Percentiles rank a stretch among this genome's conserved stretches.
Evolutionary conservation across 768 basidiomycete genomes (phyloP).

Genomic region (Mycena epipterygia): DNA sequence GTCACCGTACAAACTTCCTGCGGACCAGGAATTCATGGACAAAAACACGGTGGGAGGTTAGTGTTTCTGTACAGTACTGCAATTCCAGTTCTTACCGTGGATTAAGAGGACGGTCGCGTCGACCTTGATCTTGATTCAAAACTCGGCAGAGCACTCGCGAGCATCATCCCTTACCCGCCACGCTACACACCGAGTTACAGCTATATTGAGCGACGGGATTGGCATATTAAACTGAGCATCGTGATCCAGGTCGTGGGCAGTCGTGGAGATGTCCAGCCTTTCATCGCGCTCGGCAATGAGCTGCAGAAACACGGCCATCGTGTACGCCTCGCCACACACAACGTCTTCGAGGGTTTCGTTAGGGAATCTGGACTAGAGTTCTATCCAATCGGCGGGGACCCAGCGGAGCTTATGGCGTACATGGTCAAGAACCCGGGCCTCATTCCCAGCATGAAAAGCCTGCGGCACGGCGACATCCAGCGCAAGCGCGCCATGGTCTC

Average conservation of each 20-base stretch:
- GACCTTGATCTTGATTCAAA: slow-evolving; percentile 30
- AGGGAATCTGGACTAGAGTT: slow-evolving; percentile 54
- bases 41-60: slow-evolving; percentile 18
- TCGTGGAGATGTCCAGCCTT: slow-evolving; percentile 62
- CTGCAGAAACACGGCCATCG: slow-evolving; percentile 55
- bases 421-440: slow-evolving; percentile 66
- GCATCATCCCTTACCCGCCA: slow-evolving; percentile 21
- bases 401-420: slow-evolving; percentile 60
- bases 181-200: neutral
- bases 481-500: slow-evolving; percentile 58
- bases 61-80: neutral
- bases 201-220: slow-evolving; percentile 13
- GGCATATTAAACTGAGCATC: slow-evolving; percentile 34
- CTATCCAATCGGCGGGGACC: slow-evolving; percentile 60
- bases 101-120: slow-evolving; percentile 29
- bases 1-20: neutral
- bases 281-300: slow-evolving; percentile 55
- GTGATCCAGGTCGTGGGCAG: slow-evolving; percentile 37
- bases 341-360: slow-evolving; percentile 58
- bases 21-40: neutral
- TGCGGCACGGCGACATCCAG: slow-evolving; percentile 58
- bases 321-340: slow-evolving; percentile 60
- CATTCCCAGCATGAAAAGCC: slow-evolving; percentile 54
- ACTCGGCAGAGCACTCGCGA: slow-evolving; percentile 23
- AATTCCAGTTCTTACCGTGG: neutral